Conservation (phyloP, 2,329 filamentous ascomycete genomes). For the Fusarium lyarnte region DNA sequence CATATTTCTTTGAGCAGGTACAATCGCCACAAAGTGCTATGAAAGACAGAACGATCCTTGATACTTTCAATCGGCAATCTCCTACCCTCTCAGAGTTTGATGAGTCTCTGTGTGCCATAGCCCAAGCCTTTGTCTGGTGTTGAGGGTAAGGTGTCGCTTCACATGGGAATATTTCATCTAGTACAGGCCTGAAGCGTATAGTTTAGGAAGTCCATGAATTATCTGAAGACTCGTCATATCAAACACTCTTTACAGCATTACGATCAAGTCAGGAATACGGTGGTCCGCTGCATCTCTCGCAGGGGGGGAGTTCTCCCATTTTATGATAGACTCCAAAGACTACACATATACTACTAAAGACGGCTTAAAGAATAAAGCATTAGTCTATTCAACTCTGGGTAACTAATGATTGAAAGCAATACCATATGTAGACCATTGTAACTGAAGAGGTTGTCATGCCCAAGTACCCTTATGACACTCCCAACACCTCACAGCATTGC, state of each 20-base stretch:
- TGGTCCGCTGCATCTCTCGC: neutral
- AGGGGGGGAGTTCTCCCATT: neutral
- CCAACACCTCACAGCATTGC: neutral
- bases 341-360: too few relatives aligned
- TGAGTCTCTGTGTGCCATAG: neutral
- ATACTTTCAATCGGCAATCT: neutral
- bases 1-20: neutral
- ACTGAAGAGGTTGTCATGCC: neutral
- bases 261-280: neutral
- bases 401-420: neutral
- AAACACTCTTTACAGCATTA: neutral
- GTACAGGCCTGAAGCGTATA: too few relatives aligned
- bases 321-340: neutral
- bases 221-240: rapidly evolving
- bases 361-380: neutral
- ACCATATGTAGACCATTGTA: neutral
- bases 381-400: rapidly evolving
- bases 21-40: neutral
- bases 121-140: neutral
- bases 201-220: too few relatives aligned
- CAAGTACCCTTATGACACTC: neutral
- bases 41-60: neutral
- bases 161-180: neutral
- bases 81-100: neutral
- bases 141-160: neutral